These are phyloP conservation scores for Sherardia arvensis DNA, from an alignment of 257 asterid species.

Conservation along the genomic window DNA sequence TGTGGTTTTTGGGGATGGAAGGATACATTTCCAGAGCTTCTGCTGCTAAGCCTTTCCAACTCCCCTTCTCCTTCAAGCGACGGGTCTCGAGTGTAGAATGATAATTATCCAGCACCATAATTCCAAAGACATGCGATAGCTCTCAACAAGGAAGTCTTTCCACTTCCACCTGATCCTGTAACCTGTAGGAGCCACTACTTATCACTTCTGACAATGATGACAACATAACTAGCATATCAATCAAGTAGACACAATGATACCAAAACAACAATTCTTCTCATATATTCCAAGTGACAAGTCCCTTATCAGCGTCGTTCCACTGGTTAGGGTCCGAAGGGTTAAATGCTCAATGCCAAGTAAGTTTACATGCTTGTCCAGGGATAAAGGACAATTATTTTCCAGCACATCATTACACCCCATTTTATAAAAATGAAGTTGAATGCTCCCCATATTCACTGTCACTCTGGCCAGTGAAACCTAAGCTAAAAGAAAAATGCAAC, in stretches of 20 bases:
- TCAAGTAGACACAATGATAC: slow-evolving; percentile 11
- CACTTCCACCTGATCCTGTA: slow-evolving; percentile 96
- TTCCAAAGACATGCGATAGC: slow-evolving; percentile 90
- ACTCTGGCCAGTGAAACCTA: slow-evolving; percentile 22
- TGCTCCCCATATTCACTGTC: slow-evolving; percentile 33
- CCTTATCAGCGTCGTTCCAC: slow-evolving; percentile 52
- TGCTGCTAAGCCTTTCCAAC: slow-evolving; percentile 16
- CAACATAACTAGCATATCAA: slow-evolving; percentile 7
- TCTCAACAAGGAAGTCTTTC: slow-evolving; percentile 82
- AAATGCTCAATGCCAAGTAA: slow-evolving; percentile 50
- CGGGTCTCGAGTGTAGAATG: slow-evolving; percentile 36
- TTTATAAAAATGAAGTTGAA: slow-evolving; percentile 34
- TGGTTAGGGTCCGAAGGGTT: slow-evolving; percentile 63
- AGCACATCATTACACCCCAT: slow-evolving; percentile 15
- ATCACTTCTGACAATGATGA: too few species aligned
- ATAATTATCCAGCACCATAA: slow-evolving; percentile 62
- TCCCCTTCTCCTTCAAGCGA: slow-evolving; percentile 15
- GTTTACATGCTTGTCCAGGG: slow-evolving; percentile 24
- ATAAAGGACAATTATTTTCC: slow-evolving; percentile 44
- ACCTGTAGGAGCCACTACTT: slow-evolving; percentile 50
- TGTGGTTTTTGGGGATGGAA: slow-evolving; percentile 96
- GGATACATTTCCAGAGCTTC: slow-evolving; percentile 44
- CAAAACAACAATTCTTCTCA: slow-evolving; percentile 71
- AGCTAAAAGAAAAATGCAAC: neutral
- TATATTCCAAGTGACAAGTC: slow-evolving; percentile 61